phyloP scores from a whole-genome alignment of 345 rosid genomes.

The Pistacia atlantica region DNA sequence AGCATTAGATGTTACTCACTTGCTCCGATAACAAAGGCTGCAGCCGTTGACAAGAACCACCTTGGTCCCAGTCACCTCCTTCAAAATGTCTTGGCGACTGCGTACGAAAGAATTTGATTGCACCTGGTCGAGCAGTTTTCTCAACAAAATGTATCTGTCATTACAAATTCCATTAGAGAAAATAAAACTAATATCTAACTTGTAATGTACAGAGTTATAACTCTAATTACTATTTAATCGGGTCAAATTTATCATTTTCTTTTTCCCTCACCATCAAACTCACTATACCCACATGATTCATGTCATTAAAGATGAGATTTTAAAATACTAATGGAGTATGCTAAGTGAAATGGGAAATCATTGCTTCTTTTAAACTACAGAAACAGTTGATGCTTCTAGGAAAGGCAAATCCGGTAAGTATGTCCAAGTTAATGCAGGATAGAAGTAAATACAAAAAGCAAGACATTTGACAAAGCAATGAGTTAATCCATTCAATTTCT shows the following conservation, averaged over 20 bases:
- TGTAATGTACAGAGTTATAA: background rate
- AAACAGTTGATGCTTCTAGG: background rate
- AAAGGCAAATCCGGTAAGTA: too few relatives aligned
- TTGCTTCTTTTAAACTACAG: background rate
- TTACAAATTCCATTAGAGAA: background rate
- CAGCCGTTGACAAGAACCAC: conserved; percentile 75
- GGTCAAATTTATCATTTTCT: too few relatives aligned
- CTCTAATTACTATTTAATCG: too few relatives aligned
- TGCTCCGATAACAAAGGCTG: conserved; percentile 55
- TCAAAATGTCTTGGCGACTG: conserved; percentile 98
- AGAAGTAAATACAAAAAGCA: too few relatives aligned
- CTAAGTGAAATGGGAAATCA: background rate
- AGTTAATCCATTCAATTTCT: background rate
- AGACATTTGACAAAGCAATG: too few relatives aligned
- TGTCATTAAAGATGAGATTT: background rate
- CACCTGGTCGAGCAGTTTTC: conserved; percentile 43
- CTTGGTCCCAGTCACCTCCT: conserved; percentile 98
- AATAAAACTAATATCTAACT: background rate
- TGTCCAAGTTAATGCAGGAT: too few relatives aligned
- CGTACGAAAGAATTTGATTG: conserved; percentile 65
- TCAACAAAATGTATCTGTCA: conserved; percentile 49
- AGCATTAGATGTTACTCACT: conserved; percentile 43
- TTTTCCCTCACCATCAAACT: too few relatives aligned
- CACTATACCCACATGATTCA: too few relatives aligned
- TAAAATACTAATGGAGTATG: background rate